A percentile compares a stretch with the other conserved stretches of the same genome.
phyloP scores from a whole-genome alignment of 139 green algal species.

The Dunaliella sp. region DNA sequence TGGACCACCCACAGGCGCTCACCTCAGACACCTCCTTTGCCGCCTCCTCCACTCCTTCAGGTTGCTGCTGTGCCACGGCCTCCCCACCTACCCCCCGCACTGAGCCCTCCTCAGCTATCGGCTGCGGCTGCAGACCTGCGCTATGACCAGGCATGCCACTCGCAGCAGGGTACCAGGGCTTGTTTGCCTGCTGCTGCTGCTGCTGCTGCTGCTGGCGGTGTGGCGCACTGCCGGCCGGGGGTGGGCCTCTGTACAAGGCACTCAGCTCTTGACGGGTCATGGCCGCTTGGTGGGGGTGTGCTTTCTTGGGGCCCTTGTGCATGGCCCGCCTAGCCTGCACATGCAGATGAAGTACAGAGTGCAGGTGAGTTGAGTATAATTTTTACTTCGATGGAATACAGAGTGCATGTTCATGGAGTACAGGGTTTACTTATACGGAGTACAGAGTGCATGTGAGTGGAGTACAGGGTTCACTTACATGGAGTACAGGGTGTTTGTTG shows the following conservation, averaged over 20 bases:
- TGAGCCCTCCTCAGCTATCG: not conserved
- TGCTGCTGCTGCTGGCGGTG: conserved; percentile 7
- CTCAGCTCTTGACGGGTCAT: conserved; percentile 11
- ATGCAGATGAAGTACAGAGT: too few relatives aligned
- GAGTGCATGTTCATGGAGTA: too few relatives aligned
- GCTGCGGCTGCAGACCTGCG: not conserved
- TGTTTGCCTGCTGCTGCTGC: not conserved
- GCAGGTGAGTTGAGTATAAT: too few relatives aligned
- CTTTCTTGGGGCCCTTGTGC: conserved; percentile 15
- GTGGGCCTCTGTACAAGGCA: not conserved
- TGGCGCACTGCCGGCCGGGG: not conserved
- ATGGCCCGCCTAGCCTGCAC: conserved; percentile 10
- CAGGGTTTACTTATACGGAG: too few relatives aligned
- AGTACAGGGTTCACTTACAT: too few relatives aligned
- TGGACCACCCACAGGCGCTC: not conserved
- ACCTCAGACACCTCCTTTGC: not conserved
- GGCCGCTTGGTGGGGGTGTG: not conserved
- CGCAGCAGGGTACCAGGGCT: not conserved
- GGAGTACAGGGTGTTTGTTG: too few relatives aligned
- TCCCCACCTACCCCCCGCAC: not conserved
- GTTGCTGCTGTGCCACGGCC: too few relatives aligned
- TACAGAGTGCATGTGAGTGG: too few relatives aligned
- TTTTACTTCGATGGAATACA: too few relatives aligned
- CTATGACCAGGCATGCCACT: not conserved
- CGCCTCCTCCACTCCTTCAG: not conserved